phyloP scores from a whole-genome alignment of 139 green algal genomes.

The Tetraselmis striata region DNA sequence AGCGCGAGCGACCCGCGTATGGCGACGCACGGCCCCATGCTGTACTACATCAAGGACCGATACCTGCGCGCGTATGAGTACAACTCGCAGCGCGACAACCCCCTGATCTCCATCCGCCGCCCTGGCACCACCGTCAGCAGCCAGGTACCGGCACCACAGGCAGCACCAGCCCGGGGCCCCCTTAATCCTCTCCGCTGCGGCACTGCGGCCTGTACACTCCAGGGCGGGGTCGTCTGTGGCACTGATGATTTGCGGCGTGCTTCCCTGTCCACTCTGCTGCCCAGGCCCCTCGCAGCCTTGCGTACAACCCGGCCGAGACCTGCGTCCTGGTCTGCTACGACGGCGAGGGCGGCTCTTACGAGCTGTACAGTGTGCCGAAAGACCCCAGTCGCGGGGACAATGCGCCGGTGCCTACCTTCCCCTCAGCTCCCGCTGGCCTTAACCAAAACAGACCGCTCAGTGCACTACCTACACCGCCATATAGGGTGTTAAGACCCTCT shows the following conservation, averaged over 20 bases:
- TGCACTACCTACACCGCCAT: not conserved
- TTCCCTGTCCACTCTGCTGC: constrained; percentile 15
- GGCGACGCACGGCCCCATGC: constrained; percentile 59
- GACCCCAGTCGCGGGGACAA: constrained; percentile 55
- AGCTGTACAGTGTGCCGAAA: constrained; percentile 92
- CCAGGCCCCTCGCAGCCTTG: constrained; percentile 48
- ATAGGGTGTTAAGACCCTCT: too few species aligned
- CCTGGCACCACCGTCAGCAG: constrained; percentile 24
- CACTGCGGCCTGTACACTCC: too few species aligned
- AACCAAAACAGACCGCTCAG: not conserved
- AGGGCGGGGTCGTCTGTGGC: too few species aligned
- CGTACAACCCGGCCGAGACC: constrained; percentile 98
- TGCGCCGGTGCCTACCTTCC: constrained; percentile 23
- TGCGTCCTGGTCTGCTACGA: constrained; percentile 86
- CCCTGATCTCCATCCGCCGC: constrained; percentile 82
- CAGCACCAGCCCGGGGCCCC: constrained; percentile 11
- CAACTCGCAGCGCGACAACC: constrained; percentile 74
- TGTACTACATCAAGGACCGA: constrained; percentile 98
- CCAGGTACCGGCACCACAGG: constrained; percentile 8
- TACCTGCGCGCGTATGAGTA: constrained; percentile 94
- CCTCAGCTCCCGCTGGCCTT: not conserved
- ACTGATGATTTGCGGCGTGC: too few species aligned
- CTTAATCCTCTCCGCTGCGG: too few species aligned
- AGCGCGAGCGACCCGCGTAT: constrained; percentile 93
- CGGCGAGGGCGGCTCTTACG: constrained; percentile 86